Base-by-base conservation (phyloP, 2,329 filamentous ascomycete genomes). In the Beauveria caledonica region DNA sequence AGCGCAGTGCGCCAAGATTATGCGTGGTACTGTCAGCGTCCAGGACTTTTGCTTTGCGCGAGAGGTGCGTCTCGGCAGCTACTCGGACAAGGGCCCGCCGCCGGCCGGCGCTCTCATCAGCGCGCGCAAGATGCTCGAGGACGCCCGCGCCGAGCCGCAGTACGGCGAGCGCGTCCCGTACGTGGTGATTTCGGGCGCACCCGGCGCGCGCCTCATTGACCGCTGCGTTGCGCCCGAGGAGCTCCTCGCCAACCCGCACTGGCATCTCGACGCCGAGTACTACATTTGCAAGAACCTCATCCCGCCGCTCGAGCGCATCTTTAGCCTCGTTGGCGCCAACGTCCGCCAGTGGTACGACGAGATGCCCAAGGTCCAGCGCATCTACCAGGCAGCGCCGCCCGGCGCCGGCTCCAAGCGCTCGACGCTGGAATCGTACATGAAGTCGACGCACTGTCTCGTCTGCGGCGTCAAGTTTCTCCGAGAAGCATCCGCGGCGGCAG, bases 251-350 rank as follows among this genome's bases (percentile, higher is more conserved):
- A 90, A 90, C 65, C 85, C 89, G 23, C 84, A 93, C 67, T 83
- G 88, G 55, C 86, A 91, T 66, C 82, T 99, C 19, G 94, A 99
- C 69, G 87, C 92, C 0, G 92, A 97, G 66, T 99, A 99, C 74
- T 99, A 99, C 76, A 97, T 99, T 68, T 85, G 83, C 19, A 97
- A 97, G 77, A 97, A 97, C 70, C 71, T 99, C 9, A 95, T 99
- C 54, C 94, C 94, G 6, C 94, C 94, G 0, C 81, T 99, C 0
- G 93, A 97, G 73, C 87, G 94, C 29, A 97, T 99, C 65, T 97
- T 99, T 77, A 96, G 94, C 68, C 86, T 99, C 3, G 89, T 97
- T 2, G 94, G 94, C 7, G 94, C 92, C 36, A 96, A 94, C 70
- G 89, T 97, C 0, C 79, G 89, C 19, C 82, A 85, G 62, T 99